Percentiles rank a stretch among this genome's conserved stretches.
phyloP scores from a whole-genome alignment of 2,329 filamentous ascomycete species.

The Diaporthe batatas region DNA sequence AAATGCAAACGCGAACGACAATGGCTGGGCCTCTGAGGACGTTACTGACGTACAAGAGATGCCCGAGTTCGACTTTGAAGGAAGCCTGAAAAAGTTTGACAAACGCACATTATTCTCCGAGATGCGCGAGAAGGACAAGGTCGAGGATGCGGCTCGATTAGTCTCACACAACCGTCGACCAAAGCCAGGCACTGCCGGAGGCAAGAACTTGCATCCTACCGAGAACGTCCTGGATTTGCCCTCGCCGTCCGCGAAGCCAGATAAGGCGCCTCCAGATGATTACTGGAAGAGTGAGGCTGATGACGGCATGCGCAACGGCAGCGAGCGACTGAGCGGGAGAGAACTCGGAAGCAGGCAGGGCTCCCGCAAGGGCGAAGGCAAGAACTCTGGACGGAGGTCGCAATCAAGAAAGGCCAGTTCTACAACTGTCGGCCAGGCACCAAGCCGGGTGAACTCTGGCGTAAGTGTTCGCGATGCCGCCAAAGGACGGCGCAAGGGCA shows the following conservation, averaged over 20 bases:
- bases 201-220: slow-evolving; percentile 91
- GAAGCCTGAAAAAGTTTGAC: slow-evolving; percentile 92
- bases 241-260: slow-evolving; percentile 52
- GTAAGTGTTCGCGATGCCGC: slow-evolving; percentile 50
- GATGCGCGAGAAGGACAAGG: slow-evolving; percentile 87
- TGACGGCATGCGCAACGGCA: slow-evolving; percentile 63
- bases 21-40: slow-evolving; percentile 96
- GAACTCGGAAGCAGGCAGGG: slow-evolving; percentile 66
- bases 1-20: slow-evolving; percentile 67
- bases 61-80: slow-evolving; percentile 94
- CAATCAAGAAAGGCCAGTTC: slow-evolving; percentile 70
- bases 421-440: slow-evolving; percentile 55
- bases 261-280: slow-evolving; percentile 56
- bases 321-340: slow-evolving; percentile 62
- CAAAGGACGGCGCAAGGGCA: slow-evolving; percentile 47
- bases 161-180: slow-evolving; percentile 86
- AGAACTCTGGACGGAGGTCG: slow-evolving; percentile 63
- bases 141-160: slow-evolving; percentile 90
- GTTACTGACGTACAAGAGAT: slow-evolving; percentile 94
- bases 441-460: slow-evolving; percentile 64
- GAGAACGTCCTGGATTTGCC: slow-evolving; percentile 88
- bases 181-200: slow-evolving; percentile 79
- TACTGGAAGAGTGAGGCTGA: slow-evolving; percentile 84
- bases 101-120: slow-evolving; percentile 93
- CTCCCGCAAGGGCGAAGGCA: slow-evolving; percentile 66